A percentile compares a stretch with the other conserved stretches of the same genome.
Conservation (phyloP, 164 flowering plant genomes). For the Brasenia schreberi region DNA sequence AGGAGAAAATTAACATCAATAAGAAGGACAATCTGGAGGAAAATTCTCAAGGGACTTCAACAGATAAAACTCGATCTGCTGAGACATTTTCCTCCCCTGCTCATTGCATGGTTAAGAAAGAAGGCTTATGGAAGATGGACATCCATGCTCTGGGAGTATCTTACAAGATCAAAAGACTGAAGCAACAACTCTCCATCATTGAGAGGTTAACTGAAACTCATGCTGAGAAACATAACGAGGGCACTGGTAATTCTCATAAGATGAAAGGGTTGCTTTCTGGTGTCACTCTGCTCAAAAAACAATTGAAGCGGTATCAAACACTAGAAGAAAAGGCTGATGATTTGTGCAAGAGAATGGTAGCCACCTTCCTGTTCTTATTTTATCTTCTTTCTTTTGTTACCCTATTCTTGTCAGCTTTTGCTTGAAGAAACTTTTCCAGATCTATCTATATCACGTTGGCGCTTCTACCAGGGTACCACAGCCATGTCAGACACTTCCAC, state of each 20-base stretch:
- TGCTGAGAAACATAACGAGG: conserved; percentile 7
- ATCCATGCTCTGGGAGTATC: conserved; percentile 82
- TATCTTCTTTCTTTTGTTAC: too few relatives aligned
- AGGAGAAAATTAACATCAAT: neutral
- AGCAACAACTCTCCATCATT: conserved; percentile 72
- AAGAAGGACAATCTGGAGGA: conserved; percentile 5
- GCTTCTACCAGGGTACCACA: too few relatives aligned
- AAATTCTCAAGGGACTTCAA: conserved; percentile 3
- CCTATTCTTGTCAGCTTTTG: neutral
- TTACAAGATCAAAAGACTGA: conserved; percentile 83
- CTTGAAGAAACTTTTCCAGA: neutral
- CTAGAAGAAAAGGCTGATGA: conserved; percentile 73
- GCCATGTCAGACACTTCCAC: too few relatives aligned
- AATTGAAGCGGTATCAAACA: conserved; percentile 62
- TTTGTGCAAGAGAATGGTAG: conserved; percentile 78
- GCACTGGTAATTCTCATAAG: conserved; percentile 13
- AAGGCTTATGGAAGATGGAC: conserved; percentile 53
- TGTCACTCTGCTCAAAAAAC: conserved; percentile 59
- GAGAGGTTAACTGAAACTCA: conserved; percentile 49
- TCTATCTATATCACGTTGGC: too few relatives aligned
- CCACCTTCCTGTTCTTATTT: neutral
- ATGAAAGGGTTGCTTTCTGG: conserved; percentile 26
- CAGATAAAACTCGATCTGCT: conserved; percentile 10
- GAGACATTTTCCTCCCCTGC: conserved; percentile 15
- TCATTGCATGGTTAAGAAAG: conserved; percentile 16